Evolutionary conservation across 2,329 filamentous ascomycete genomes (phyloP), one percentile per base, ranked within the genome.

Genomic region (Pseudogymnoascus sp.): DNA sequence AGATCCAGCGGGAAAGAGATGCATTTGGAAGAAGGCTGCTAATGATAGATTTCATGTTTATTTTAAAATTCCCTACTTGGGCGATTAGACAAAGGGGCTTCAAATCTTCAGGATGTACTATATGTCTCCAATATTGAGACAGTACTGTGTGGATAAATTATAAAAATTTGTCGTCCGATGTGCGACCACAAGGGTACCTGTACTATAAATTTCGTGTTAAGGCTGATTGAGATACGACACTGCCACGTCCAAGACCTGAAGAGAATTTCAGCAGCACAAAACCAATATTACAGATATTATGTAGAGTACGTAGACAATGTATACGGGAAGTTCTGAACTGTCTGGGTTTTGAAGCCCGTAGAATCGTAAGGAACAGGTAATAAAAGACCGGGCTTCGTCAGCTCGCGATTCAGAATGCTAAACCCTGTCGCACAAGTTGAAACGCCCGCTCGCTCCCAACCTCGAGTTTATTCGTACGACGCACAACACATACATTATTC

Each of bases 331-430:
- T 33, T 55, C 5, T 55, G 29, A 55, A 21, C 29, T 29, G 9
- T 55, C 48, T 33, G 48, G 35, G 35, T 33, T 55, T 13, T 55
- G 48, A 55, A 33, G 48, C 48, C 15, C 0, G 48, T 55, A 21
- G 48, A 55, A 55, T 55, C 48, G 48, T 55, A 55, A 55, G 48
- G 44, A 55, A 55, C 29, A 55, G 48, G 48, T 21, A 33, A 33
- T 55, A 55, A 55, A 33, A 33, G 48, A 21, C 48, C 10, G 29
- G 29, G 48, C 48, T 21, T 55, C 48, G 48, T 55, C 48, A 55
- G 48, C 48, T 55, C 48, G 48, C 48, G 48, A 55, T 55, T 55
- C 48, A 55, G 48, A 55, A 55, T 55, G 29, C 48, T 55, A 55
- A 55, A 55, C 48, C 48, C 48, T 55, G 48, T 55, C 48, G 48